A percentile compares a stretch with the other conserved stretches of the same genome.
phyloP scores from a whole-genome alignment of 2,329 filamentous ascomycete species.

The Beauveria varroae region DNA sequence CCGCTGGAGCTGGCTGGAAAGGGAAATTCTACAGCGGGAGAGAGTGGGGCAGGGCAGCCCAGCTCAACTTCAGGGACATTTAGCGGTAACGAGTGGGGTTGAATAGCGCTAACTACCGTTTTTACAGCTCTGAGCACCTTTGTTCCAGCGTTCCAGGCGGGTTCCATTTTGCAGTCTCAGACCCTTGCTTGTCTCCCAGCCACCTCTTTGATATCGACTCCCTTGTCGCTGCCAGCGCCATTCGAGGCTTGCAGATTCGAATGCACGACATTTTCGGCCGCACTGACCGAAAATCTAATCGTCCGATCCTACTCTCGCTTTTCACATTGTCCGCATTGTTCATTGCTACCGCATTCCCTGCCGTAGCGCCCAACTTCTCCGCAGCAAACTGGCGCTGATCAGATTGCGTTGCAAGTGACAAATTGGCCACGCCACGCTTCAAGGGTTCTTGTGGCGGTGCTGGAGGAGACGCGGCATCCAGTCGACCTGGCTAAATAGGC shows the following conservation, averaged over 20 bases:
- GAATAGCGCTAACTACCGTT: background rate
- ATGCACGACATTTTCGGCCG: background rate
- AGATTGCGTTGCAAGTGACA: background rate
- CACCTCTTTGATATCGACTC: background rate
- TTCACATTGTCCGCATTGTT: background rate
- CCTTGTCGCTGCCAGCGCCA: background rate
- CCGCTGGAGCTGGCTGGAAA: background rate
- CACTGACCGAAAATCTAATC: background rate
- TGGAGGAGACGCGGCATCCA: background rate
- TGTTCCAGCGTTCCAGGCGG: too few species aligned
- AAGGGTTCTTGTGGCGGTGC: slow-evolving; percentile 1
- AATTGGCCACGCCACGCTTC: background rate
- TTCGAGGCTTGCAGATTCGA: background rate
- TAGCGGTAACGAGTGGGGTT: background rate
- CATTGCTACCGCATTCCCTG: too few species aligned
- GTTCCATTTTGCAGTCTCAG: too few species aligned
- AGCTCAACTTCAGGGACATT: background rate
- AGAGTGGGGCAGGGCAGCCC: background rate
- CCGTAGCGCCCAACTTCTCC: background rate
- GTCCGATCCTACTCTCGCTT: background rate
- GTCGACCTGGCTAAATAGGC: too few species aligned
- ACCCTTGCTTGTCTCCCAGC: background rate
- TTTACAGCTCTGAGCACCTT: background rate
- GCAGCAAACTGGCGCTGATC: background rate
- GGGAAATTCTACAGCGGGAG: slow-evolving; percentile 1